Evolutionary conservation across 768 basidiomycete species (phyloP), one percentile per base, ranked within the genome.

Genomic region (Lactifluus hygrophoroides): DNA sequence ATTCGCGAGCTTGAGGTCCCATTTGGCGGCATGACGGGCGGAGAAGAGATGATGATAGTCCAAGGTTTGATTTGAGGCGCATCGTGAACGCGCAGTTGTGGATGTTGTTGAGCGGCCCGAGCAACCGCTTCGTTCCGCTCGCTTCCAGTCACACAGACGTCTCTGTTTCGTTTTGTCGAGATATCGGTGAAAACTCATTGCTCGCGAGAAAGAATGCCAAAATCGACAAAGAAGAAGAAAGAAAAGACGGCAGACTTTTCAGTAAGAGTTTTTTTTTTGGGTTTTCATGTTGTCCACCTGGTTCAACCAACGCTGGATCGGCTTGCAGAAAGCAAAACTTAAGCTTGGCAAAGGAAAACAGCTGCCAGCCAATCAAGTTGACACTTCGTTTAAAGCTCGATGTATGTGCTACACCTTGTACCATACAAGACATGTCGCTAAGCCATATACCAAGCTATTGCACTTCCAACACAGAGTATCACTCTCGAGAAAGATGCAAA

Each of bases 261-360:
- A 27, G 92, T 90, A 69, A 57, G 74, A 34, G n/a, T 13, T 8
- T 13, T 3, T 11, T 68, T 19, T 46, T 16, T 34, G 13, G 32
- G 1, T 2, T 6, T 23, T 34, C 50, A 43, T 10, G 44, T 51
- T 38, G 40, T 32, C 11, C 16, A n/a, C 32, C 32, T 32, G 5
- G 14, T 16, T 50, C 19, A 42, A 3, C 5, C 19, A 42, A 3
- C 5, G 14, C 5, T 49, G 19, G 32, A 8, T 25, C 9, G 30
- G 21, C 27, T 58, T 37, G 8, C 70, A 97, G 92, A 97, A 94
- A 91, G 84, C 91, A 25, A 97, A 90, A 71, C 78, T 96, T 37
- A 99, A 96, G 72, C 88, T 99, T 50, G 95, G 95, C 35, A 99
- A 95, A 70, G 93, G 90, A 44, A 98, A 94, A 71, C 82, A 87